Evolutionary conservation across 2,329 filamentous ascomycete genomes (phyloP), one percentile per base, ranked within the genome.

Genomic region (Monilinia vaccinii-corymbosi): DNA sequence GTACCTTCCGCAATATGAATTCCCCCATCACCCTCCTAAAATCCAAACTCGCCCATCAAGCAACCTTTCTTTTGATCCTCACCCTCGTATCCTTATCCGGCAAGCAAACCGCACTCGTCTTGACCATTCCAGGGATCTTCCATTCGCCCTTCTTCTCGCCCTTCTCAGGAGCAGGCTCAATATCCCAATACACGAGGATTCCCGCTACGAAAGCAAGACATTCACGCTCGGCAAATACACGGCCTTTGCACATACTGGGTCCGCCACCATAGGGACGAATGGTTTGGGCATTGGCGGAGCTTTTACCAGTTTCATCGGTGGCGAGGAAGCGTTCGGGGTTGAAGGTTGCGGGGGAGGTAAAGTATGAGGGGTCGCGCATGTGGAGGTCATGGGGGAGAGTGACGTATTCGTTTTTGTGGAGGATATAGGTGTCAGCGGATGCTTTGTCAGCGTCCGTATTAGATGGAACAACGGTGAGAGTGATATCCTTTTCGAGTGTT

Each of bases 151-250:
- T 59, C 48, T 48, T 48, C 23, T 57, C 55, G 8, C 71, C 72
- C 25, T 62, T 62, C 18, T 75, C 74, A 51, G 70, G 70, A 0
- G 72, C 74, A 0, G 79, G 75, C 58, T 79, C 72, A 60, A 85
- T 77, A 47, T 84, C 78, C 81, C 81, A 85, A 66, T 81, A 74
- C 7, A 75, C 73, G 23, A 84, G 67, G 25, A 85, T 75, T 1
- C 77, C 75, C 18, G 81, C 80, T 1, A 76, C 75, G 48, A 81
- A 77, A 28, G 77, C 70, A 47, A 84, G 64, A 21, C 77, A 75
- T 66, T 79, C 75, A 51, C 76, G 73, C 65, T 81, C 76, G 3
- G 78, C 79, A 62, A 82, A 79, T 2, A 72, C 70, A 14, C 77
- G 73, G 3, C 78, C 78, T 67, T 80, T 80, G 62, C 78, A 81